Percentiles rank a stretch among this genome's conserved stretches.
These are phyloP conservation scores for Trichosporon sp. DNA, from an alignment of 1,284 basidiomycete species.

Conservation along the genomic window DNA sequence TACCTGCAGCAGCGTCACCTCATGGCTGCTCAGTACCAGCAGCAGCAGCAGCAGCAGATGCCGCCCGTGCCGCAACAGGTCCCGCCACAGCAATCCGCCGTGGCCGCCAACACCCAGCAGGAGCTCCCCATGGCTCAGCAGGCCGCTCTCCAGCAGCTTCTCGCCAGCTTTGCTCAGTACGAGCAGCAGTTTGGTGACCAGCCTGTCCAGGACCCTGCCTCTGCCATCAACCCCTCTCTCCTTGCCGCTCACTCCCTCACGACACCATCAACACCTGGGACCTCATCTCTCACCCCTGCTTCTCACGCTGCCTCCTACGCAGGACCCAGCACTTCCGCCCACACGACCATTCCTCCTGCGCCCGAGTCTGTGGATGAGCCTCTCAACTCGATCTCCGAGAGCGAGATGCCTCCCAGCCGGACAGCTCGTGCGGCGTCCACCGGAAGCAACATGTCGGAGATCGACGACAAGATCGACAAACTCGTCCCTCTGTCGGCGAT, in stretches of 20 bases:
- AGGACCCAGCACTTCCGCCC: not conserved
- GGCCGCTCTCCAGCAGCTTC: constrained; percentile 35
- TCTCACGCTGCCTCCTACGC: not conserved
- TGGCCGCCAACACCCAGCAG: not conserved
- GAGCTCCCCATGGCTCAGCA: constrained; percentile 37
- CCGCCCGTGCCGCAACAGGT: not conserved
- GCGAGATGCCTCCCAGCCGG: constrained; percentile 20
- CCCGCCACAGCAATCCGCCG: constrained; percentile 9
- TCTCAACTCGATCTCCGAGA: constrained; percentile 26
- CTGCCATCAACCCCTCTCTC: constrained; percentile 29
- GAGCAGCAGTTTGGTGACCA: constrained; percentile 27
- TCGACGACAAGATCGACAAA: constrained; percentile 36
- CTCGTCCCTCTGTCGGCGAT: constrained; percentile 43
- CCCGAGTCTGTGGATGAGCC: constrained; percentile 26
- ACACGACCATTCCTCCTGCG: not conserved
- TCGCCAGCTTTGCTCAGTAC: constrained; percentile 36
- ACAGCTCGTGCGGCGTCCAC: constrained; percentile 21
- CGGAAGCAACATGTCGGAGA: constrained; percentile 12
- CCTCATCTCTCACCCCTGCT: constrained; percentile 8
- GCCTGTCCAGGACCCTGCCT: constrained; percentile 12
- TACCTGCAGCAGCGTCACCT: not conserved
- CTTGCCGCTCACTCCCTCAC: constrained; percentile 9
- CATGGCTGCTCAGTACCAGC: constrained; percentile 2
- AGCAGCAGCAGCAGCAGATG: constrained; percentile 7
- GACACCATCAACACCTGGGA: not conserved